phyloP scores from a whole-genome alignment of 2,329 filamentous ascomycete genomes.

The Verticillium nubilum region DNA sequence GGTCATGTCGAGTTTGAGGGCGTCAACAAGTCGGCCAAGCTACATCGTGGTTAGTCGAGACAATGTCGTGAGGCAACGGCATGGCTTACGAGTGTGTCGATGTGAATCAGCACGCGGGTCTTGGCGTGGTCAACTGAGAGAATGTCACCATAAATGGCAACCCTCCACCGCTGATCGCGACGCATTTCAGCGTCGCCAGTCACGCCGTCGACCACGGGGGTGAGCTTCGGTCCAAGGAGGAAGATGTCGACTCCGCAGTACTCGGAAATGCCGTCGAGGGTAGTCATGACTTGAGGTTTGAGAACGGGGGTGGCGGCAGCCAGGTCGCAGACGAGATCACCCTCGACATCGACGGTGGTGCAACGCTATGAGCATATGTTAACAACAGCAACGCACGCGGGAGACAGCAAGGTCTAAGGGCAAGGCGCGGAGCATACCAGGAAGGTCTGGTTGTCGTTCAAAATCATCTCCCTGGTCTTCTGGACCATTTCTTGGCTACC shows the following conservation, averaged over 20 bases:
- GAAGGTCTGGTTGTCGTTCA: slow-evolving; percentile 88
- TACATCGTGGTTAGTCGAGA: slow-evolving; percentile 23
- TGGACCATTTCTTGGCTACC: slow-evolving; percentile 83
- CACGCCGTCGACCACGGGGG: slow-evolving; percentile 67
- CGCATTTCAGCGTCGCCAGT: slow-evolving; percentile 78
- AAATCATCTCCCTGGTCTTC: slow-evolving; percentile 80
- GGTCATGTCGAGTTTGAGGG: slow-evolving; percentile 75
- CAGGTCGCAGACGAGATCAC: slow-evolving; percentile 77
- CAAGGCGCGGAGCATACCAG: slow-evolving; percentile 59
- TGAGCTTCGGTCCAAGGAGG: slow-evolving; percentile 82
- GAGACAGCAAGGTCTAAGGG: slow-evolving; percentile 3
- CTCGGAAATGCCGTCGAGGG: slow-evolving; percentile 78
- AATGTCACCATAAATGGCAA: slow-evolving; percentile 92
- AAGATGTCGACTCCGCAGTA: slow-evolving; percentile 97
- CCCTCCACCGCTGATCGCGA: slow-evolving; percentile 83
- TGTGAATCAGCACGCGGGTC: slow-evolving; percentile 92
- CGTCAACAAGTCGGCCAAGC: slow-evolving; percentile 72
- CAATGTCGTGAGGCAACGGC: background rate
- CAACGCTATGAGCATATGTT: slow-evolving; percentile 57
- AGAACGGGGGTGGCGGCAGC: slow-evolving; percentile 52
- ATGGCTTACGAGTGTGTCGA: slow-evolving; percentile 74
- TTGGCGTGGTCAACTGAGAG: slow-evolving; percentile 96
- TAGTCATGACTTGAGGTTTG: slow-evolving; percentile 70
- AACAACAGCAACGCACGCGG: slow-evolving; percentile 5
- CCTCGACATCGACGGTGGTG: slow-evolving; percentile 89